A percentile compares a stretch with the other conserved stretches of the same genome.
Evolutionary conservation across 1,284 basidiomycete genomes (phyloP).

Genomic region (Tetrapyrgos nigripes): DNA sequence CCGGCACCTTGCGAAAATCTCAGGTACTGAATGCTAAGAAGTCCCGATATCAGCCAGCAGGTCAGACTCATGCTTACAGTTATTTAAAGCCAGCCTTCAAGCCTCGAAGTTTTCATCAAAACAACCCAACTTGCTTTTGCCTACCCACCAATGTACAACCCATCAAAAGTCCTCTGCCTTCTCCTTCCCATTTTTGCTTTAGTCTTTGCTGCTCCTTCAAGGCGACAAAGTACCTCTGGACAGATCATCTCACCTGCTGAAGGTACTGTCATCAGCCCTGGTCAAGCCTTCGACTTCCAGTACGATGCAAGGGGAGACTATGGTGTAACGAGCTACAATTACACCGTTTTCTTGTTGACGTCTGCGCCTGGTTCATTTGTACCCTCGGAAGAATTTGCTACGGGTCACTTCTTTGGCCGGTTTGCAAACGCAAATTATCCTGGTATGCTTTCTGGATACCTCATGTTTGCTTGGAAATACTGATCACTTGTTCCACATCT

Average conservation of each 20-base stretch:
- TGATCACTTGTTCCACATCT: background rate
- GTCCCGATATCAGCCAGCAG: background rate
- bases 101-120: background rate
- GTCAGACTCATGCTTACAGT: background rate
- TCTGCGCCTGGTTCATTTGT: slow-evolving; percentile 26
- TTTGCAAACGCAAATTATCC: slow-evolving; percentile 47
- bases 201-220: slow-evolving; percentile 21
- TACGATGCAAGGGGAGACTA: slow-evolving; percentile 47
- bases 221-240: slow-evolving; percentile 20
- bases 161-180: slow-evolving; percentile 11
- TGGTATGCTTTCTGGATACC: slow-evolving; percentile 29
- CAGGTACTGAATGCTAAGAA: background rate
- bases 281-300: slow-evolving; percentile 34
- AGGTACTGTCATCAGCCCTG: slow-evolving; percentile 35
- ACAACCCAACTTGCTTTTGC: background rate
- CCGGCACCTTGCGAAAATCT: background rate
- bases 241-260: slow-evolving; percentile 24
- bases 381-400: slow-evolving; percentile 34
- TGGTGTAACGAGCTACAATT: slow-evolving; percentile 23
- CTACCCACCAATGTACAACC: slow-evolving; percentile 17
- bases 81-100: slow-evolving; percentile 3
- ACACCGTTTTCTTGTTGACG: slow-evolving; percentile 43
- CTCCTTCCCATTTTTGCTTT: slow-evolving; percentile 18
- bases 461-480: too few species aligned
- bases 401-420: slow-evolving; percentile 46